A percentile compares a stretch with the other conserved stretches of the same genome.
phyloP scores from a whole-genome alignment of 176 grass and related monocot genomes.

The Cenchrus americanus region DNA sequence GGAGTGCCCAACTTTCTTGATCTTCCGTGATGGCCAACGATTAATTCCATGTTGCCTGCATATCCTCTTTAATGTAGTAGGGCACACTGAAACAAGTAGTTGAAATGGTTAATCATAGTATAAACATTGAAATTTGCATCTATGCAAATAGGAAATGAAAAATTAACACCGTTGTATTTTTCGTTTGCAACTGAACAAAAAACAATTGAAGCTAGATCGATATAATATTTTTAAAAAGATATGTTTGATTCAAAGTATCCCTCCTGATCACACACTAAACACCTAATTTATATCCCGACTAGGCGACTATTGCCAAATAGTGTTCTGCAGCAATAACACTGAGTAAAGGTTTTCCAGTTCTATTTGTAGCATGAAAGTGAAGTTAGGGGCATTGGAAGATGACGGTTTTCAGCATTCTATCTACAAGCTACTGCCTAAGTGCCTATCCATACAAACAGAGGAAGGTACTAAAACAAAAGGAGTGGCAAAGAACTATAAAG shows the following conservation, averaged over 20 bases:
- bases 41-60: slow-evolving; percentile 92
- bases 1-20: slow-evolving; percentile 94
- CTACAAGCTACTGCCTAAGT: slow-evolving; percentile 18
- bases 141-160: slow-evolving; percentile 27
- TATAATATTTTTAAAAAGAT: neutral
- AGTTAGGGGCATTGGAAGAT: neutral
- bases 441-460: slow-evolving; percentile 11
- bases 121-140: neutral
- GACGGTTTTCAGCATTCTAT: neutral
- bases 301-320: neutral
- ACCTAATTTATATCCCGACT: neutral
- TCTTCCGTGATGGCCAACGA: slow-evolving; percentile 98
- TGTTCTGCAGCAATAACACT: neutral
- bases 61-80: slow-evolving; percentile 96
- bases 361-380: neutral
- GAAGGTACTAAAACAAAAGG: neutral
- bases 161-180: neutral
- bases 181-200: neutral
- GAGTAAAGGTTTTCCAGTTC: neutral
- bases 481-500: neutral
- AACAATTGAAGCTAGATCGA: neutral
- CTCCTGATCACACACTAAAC: neutral
- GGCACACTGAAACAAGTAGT: slow-evolving; percentile 81
- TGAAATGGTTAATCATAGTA: slow-evolving; percentile 16
- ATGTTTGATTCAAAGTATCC: neutral